Evolutionary conservation across 2,329 filamentous ascomycete genomes (phyloP).

Genomic region (Aurifilum marmelostoma): DNA sequence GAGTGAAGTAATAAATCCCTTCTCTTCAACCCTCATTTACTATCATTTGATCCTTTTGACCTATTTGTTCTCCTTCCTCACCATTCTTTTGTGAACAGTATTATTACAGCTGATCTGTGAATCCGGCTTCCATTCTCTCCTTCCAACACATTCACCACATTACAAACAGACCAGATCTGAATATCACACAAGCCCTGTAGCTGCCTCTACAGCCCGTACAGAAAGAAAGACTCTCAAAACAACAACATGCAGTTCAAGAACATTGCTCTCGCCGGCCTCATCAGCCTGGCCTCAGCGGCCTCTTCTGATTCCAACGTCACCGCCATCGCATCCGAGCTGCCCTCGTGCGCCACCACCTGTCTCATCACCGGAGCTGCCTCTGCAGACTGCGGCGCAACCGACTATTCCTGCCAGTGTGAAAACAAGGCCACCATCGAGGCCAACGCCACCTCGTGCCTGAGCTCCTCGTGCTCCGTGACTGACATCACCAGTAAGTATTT

Average conservation of each 20-base stretch:
- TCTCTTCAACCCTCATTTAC: constrained; percentile 10
- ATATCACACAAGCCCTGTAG: constrained; percentile 18
- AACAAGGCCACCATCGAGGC: constrained; percentile 20
- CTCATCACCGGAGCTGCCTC: constrained; percentile 21
- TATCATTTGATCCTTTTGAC: constrained; percentile 2
- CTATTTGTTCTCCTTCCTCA: background rate
- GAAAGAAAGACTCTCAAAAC: background rate
- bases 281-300: constrained; percentile 25
- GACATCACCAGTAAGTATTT: constrained; percentile 27
- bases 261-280: constrained; percentile 22
- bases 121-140: background rate
- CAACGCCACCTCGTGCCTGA: constrained; percentile 21
- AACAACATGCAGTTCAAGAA: constrained; percentile 29
- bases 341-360: constrained; percentile 24
- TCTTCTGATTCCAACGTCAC: constrained; percentile 19
- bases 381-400: constrained; percentile 22
- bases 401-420: constrained; percentile 26
- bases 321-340: constrained; percentile 25
- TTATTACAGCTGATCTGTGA: constrained; percentile 10
- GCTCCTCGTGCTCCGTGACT: constrained; percentile 17
- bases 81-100: constrained; percentile 3
- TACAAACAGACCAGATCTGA: background rate
- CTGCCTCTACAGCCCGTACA: constrained; percentile 14
- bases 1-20: background rate
- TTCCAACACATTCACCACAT: background rate